Evolutionary conservation across 2,329 filamentous ascomycete genomes (phyloP).

Genomic region (Lachnellula suecica): DNA sequence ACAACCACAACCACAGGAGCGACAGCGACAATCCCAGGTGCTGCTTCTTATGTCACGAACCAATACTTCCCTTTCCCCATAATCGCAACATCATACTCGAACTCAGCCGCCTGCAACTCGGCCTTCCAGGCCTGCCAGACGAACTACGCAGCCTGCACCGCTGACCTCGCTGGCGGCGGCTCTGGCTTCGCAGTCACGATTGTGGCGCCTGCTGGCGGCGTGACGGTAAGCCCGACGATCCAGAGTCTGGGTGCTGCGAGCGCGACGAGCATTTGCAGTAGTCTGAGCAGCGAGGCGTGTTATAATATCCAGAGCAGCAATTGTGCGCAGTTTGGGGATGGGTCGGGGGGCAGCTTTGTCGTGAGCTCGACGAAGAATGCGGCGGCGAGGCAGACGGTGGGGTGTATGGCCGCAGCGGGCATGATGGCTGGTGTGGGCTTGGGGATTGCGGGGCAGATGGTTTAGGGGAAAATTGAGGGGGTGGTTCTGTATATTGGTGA

Average conservation of each 20-base stretch:
- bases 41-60: conserved; percentile 54
- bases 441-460: conserved; percentile 25
- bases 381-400: conserved; percentile 23
- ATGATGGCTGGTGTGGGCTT: conserved; percentile 25
- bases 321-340: conserved; percentile 28
- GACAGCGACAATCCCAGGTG: conserved; percentile 28
- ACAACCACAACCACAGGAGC: conserved; percentile 8
- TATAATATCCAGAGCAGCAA: conserved; percentile 30
- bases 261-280: conserved; percentile 55
- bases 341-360: conserved; percentile 13
- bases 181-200: conserved; percentile 52
- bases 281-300: conserved; percentile 53
- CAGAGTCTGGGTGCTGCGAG: conserved; percentile 41
- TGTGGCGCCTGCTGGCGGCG: conserved; percentile 51
- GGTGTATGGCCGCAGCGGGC: conserved; percentile 22
- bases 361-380: conserved; percentile 18
- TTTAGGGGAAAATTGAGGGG: conserved; percentile 12
- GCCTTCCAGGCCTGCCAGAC: conserved; percentile 51
- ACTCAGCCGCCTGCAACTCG: conserved; percentile 50
- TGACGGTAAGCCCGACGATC: conserved; percentile 46
- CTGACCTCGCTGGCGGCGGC: conserved; percentile 41
- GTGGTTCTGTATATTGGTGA: background rate
- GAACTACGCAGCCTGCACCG: conserved; percentile 55
- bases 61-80: conserved; percentile 60
- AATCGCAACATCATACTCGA: conserved; percentile 49